phyloP scores from a whole-genome alignment of 2,329 filamentous ascomycete genomes.

The Aspergillus fumigatiaffinis region DNA sequence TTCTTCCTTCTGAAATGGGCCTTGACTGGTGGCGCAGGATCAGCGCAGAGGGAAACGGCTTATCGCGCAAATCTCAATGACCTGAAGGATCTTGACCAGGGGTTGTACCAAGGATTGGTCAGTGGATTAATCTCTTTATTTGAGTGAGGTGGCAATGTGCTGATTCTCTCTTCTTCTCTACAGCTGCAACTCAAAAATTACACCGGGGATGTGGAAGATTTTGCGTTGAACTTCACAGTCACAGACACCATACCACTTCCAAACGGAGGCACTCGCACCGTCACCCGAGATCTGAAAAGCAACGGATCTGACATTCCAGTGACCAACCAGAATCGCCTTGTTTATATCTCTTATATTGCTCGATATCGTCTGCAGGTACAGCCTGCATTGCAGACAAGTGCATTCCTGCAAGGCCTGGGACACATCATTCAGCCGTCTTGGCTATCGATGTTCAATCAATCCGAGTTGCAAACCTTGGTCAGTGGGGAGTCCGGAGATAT shows the following conservation, averaged over 20 bases:
- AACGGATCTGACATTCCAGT: constrained; percentile 73
- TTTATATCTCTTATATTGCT: constrained; percentile 93
- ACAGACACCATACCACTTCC: constrained; percentile 61
- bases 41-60: constrained; percentile 62
- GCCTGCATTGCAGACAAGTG: constrained; percentile 73
- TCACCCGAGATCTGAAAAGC: constrained; percentile 71
- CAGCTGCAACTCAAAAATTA: constrained; percentile 76
- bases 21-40: constrained; percentile 61
- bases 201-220: constrained; percentile 70
- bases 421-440: constrained; percentile 87
- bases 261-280: constrained; percentile 53
- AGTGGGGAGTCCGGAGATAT: constrained; percentile 83
- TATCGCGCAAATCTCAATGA: constrained; percentile 96
- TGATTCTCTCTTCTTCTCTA: constrained; percentile 1
- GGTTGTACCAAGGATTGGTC: constrained; percentile 79
- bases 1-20: constrained; percentile 98
- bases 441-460: constrained; percentile 98
- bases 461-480: constrained; percentile 87
- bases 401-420: constrained; percentile 81
- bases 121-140: constrained; percentile 18
- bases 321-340: constrained; percentile 84
- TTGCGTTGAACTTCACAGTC: constrained; percentile 84
- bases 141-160: background rate
- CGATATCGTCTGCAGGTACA: constrained; percentile 81
- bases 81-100: constrained; percentile 84